phyloP scores from a whole-genome alignment of 441 rosid species.

The Pelargonium australe region DNA sequence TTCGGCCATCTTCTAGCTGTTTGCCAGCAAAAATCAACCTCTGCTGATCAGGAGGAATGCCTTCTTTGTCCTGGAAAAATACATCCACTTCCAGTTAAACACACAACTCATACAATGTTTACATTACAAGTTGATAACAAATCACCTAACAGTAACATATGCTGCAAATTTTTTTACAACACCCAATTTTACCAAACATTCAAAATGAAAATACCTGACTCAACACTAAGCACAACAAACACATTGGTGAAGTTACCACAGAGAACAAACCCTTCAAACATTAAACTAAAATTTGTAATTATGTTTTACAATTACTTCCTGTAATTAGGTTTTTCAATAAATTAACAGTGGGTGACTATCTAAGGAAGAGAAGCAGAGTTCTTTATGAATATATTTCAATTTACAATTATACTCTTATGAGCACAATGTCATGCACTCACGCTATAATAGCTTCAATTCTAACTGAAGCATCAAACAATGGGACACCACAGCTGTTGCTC shows the following conservation, averaged over 20 bases:
- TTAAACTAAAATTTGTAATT: too few species aligned
- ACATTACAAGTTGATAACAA: not conserved
- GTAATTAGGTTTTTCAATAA: not conserved
- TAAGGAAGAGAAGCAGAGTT: not conserved
- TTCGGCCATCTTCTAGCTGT: conserved; percentile 78
- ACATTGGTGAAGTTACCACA: not conserved
- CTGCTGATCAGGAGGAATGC: conserved; percentile 88
- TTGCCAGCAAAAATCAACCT: conserved; percentile 32
- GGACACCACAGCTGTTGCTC: not conserved
- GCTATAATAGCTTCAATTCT: too few species aligned
- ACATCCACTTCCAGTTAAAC: not conserved
- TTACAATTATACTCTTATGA: too few species aligned
- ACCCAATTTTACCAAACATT: not conserved
- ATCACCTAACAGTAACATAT: too few species aligned
- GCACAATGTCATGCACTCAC: too few species aligned
- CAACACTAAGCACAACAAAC: not conserved
- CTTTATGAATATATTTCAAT: not conserved
- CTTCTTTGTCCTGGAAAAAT: conserved; percentile 70
- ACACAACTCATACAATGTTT: not conserved
- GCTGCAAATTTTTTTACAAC: not conserved
- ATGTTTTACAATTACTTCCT: not conserved
- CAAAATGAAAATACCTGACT: not conserved
- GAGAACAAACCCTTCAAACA: not conserved
- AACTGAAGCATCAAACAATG: not conserved
- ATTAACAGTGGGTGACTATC: not conserved